Base-by-base conservation (phyloP, 768 basidiomycete genomes). In the Kwoniella heveanensis region DNA sequence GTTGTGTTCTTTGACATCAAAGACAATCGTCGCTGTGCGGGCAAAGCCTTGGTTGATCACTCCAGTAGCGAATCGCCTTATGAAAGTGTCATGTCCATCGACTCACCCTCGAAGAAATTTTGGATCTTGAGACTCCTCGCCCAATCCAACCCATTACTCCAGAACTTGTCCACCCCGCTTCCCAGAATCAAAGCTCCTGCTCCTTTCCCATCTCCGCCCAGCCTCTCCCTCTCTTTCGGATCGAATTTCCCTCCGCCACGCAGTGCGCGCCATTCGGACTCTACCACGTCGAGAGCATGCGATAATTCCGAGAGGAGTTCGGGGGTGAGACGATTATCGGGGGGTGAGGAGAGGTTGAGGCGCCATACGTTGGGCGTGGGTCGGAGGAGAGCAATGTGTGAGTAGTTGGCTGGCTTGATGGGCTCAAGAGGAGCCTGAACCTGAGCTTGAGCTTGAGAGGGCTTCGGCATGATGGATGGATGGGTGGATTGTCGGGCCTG, bases 311-410 rank as follows among this genome's bases (percentile, higher is more conserved):
- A 60, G 39, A 81, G 65, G 39, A 81, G 76, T 21, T 63, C 69
- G 6, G 77, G 67, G 0, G 80, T 81, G 48, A 82, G 70, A 2
- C 81, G 68, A 54, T 82, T 81, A 60, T 82, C 81, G 0, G 81
- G 81, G 27, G 79, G 74, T 25, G 74, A 66, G 53, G 63, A 54
- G 25, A 80, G 72, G 13, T 70, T 70, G 49, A 80, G 69, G 36
- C 71, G 71, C 70, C 78, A 79, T 57, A 67, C 57, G 6, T 67
- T 63, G 5, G 60, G 56, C 17, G 50, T 32, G 2, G 77, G 77
- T 22, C 65, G 69, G 54, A 73, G 51, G 64, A 77, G 57, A 13
- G 62, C 60, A 22, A 75, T 61, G 36, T 66, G 50, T 15, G 49
- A 19, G 56, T 22, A 26, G n/a, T 4, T 4, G 49, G 49, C 27